Evolutionary conservation across 2,329 filamentous ascomycete genomes (phyloP), one percentile per base, ranked within the genome.

Genomic region (Colletotrichum aenigma): DNA sequence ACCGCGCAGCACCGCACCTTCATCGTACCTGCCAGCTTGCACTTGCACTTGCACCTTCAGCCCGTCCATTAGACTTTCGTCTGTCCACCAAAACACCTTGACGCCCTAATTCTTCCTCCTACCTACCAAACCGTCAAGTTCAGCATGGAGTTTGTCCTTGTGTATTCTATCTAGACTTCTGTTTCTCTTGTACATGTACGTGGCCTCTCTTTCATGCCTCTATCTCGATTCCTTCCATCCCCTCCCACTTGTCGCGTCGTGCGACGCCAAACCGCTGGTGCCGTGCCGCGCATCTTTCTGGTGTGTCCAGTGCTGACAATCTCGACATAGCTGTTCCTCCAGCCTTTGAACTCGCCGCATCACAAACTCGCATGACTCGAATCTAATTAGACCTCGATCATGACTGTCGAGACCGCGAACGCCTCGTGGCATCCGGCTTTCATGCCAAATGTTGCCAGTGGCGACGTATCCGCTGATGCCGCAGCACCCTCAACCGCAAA

Each of bases 371-470:
- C 60, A 76, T 76, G 74, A 71, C 18, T 60, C 74, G 38, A 75
- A 52, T 66, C 74, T 76, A 76, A 76, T 76, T 76, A 75, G 58
- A 75, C 13, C 79, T 77, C 78, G 72, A 81, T 74, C 74, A 87
- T 87, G 86, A 83, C 83, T 78, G 80, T 81, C 77, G 84, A 84
- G 79, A 77, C 79, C 71, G 78, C 81, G 67, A 82, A 81, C 76
- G 79, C 85, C 69, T 82, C 84, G 79, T 86, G 85, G 85, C 84
- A 86, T 78, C 84, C 85, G 78, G 85, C 85, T 66, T 78, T 84
- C 74, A 84, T 86, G 81, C 86, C 87, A 36, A 82, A 83, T 74
- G 78, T 76, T 71, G 36, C 74, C 71, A 48, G 65, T 70, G 79
- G 79, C 71, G 68, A 77, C 76, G 56, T 73, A 72, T 71, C 36